Base-by-base conservation (phyloP, 306 rosid species). In the Cicer bijugum region DNA sequence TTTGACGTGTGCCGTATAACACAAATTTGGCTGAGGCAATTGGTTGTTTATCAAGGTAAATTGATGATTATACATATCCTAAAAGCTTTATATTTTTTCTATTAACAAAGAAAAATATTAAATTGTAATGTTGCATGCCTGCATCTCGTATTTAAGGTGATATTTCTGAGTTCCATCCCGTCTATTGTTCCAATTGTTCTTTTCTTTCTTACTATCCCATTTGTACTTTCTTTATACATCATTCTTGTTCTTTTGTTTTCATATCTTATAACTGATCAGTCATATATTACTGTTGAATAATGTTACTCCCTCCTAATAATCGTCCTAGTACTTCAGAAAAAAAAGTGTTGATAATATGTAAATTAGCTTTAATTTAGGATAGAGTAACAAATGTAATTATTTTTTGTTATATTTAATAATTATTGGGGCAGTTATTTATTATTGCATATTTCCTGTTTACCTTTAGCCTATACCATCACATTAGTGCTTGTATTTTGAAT, bases 11-110 rank as follows among this genome's bases (percentile, higher is more conserved):
- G 46, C 42, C 38, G 4, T 60, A 28, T 55, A 65, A 47, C 79
- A 40, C 37, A 65, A 65, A 43, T 11, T 67, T 66, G 15, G 16
- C 62, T 4, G 75, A 38, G 62, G 53, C 58, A 72, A 45, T 65
- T 57, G 20, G 37, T 47, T 72, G 45, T 43, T 28, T 55, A 46
- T 42, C 6, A 37, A 79, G 74, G 63, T 74, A 67, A 45, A 78
- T 58, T 38, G 50, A 51, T 70, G 72, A 70, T 71, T 40, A 51
- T 20, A 15, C 40, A 78, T 70, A 38, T 12, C 17, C 53, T 1
- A 37, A 59, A 46, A 50, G 8, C 66, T 7, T 69, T 48, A 33
- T 5, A 59, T 58, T 23, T 9, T 43, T 43, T 52, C 9, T 76
- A 16, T 15, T 15, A 33, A 28, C 43, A 42, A 75, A 58, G 15